These are phyloP conservation scores for Fusarium siculi DNA, from an alignment of 2,329 filamentous ascomycete genomes.

Conservation along the genomic window DNA sequence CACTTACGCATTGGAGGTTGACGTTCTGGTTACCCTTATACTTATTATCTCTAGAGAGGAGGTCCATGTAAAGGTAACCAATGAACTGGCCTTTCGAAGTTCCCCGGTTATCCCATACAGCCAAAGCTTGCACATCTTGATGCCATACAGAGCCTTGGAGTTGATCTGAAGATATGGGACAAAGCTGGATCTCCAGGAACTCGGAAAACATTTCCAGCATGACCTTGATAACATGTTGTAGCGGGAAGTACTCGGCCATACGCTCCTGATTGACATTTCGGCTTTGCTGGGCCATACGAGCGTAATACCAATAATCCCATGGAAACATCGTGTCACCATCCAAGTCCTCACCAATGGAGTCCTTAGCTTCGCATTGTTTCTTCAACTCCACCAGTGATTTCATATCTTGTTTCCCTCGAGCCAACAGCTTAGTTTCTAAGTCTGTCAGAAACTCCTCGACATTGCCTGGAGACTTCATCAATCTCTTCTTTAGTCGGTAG, in stretches of 20 bases:
- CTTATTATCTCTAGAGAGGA: neutral
- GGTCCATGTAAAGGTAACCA: neutral
- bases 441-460: neutral
- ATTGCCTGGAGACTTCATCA: neutral
- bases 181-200: neutral
- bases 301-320: neutral
- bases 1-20: neutral
- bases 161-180: neutral
- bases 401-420: neutral
- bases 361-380: neutral
- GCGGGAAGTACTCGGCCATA: neutral
- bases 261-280: rapidly evolving
- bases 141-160: neutral
- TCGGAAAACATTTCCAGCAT: neutral
- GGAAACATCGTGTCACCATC: neutral
- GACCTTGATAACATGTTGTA: neutral
- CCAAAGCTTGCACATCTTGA: neutral
- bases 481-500: neutral
- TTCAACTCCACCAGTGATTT: neutral
- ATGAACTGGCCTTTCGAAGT: rapidly evolving
- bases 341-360: no score
- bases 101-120: rapidly evolving
- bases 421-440: neutral
- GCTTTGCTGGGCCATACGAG: rapidly evolving
- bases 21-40: neutral